Evolutionary conservation across 768 basidiomycete genomes (phyloP), one percentile per base, ranked within the genome.

Genomic region (Trametopsis cervina): DNA sequence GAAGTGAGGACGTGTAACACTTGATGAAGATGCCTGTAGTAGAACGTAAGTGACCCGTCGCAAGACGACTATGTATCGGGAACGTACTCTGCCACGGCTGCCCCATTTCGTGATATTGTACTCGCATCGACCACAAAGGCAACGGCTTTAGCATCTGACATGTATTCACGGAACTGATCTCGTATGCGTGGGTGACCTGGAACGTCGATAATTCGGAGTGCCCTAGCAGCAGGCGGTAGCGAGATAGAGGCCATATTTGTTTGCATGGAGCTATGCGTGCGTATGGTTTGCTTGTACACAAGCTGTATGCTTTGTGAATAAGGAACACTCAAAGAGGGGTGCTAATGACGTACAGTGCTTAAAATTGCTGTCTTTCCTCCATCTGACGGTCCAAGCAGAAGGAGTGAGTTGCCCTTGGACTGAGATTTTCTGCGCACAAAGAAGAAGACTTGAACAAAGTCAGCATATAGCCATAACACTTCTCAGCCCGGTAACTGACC

Each of bases 121-220:
- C 78, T 85, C 5, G 84, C 75, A 61, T 92, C 89, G 1, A 90
- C 85, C 1, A 90, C 83, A 58, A 92, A 92, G 4, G 75, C 80
- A 23, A 92, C 63, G 2, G 70, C 80, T 55, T 80, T 83, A 1
- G 86, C 77, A 26, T 78, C 72, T 4, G 67, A 50, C 18, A 92
- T 62, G 55, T 83, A 65, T 36, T 89, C 86, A 41, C 65, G 68
- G 59, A 89, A 86, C 57, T 89, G 85, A 56, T 77, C 77, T 24
- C 88, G 68, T 47, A 92, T 75, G 36, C 89, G 77, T 9, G 89
- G 85, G 62, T 92, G 89, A n/a, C 89, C 89, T 6, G 89, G 89
- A 36, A 92, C 66, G 63, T 92, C 89, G 15, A 89, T 68, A 11
- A 86, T 64, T 35, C 70, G 75, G 39, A 85, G 60, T 12, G 64